Conservation (phyloP, 2,329 filamentous ascomycete genomes). For the Hortaea werneckii region DNA sequence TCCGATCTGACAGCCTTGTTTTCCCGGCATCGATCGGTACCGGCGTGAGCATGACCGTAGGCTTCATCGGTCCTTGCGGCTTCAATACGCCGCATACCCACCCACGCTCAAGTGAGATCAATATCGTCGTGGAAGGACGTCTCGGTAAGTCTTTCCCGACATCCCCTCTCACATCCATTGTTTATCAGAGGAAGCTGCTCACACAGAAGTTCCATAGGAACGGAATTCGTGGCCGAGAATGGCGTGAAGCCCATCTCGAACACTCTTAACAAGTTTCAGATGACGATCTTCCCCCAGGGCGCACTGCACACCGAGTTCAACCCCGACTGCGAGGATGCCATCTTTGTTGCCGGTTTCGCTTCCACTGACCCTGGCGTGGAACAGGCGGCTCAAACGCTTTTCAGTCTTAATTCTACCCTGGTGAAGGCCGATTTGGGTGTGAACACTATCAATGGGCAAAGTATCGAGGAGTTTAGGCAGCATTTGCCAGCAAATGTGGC, state of each 20-base stretch:
- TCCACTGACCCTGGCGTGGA: constrained; percentile 44
- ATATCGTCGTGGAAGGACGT: too few relatives aligned
- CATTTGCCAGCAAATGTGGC: too few relatives aligned
- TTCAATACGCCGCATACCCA: too few relatives aligned
- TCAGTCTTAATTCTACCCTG: constrained; percentile 29
- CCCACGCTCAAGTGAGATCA: too few relatives aligned
- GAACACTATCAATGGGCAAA: too few relatives aligned
- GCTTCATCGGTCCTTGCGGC: too few relatives aligned
- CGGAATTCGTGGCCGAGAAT: constrained; percentile 41
- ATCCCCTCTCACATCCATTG: too few relatives aligned
- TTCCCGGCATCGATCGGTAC: too few relatives aligned
- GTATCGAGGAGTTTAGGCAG: too few relatives aligned
- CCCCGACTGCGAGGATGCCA: constrained; percentile 41
- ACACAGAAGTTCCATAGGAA: constrained; percentile 25
- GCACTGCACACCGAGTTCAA: constrained; percentile 48
- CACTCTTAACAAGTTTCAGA: constrained; percentile 35
- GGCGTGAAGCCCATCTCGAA: constrained; percentile 26
- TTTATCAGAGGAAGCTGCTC: too few relatives aligned
- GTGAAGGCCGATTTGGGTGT: too few relatives aligned
- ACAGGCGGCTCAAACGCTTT: constrained; percentile 42
- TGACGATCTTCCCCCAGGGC: constrained; percentile 47
- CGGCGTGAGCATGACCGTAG: too few relatives aligned
- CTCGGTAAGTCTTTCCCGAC: constrained; percentile 44
- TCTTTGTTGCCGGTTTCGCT: constrained; percentile 42
- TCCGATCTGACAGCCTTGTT: constrained; percentile 34